phyloP scores from a whole-genome alignment of 2,329 filamentous ascomycete species.

The Colletotrichum australisinense region DNA sequence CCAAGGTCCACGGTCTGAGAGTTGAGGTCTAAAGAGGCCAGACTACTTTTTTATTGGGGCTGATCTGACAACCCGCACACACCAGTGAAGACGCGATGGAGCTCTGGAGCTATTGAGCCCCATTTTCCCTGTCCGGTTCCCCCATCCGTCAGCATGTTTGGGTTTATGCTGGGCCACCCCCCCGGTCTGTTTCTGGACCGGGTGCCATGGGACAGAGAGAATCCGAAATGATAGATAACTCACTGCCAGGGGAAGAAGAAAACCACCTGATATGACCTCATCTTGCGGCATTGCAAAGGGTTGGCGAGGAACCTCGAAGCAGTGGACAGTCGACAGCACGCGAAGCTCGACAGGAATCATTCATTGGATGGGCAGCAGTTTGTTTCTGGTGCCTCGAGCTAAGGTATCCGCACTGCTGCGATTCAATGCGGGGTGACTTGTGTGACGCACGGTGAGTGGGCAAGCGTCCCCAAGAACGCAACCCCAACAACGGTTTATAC shows the following conservation, averaged over 20 bases:
- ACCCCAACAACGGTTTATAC: neutral
- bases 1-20: neutral
- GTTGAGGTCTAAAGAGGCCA: neutral
- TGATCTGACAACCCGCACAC: conserved; percentile 35
- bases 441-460: neutral
- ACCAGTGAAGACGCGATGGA: conserved; percentile 1
- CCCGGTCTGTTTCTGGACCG: neutral
- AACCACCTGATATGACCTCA: conserved; percentile 35
- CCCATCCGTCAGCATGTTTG: conserved; percentile 13
- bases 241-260: neutral
- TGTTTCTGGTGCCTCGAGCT: conserved; percentile 2
- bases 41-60: neutral
- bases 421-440: conserved; percentile 25
- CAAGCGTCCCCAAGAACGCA: neutral
- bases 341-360: neutral
- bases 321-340: no score
- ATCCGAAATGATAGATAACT: neutral
- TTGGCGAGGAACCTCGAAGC: neutral
- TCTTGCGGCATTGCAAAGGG: neutral
- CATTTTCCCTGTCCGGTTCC: neutral
- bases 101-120: neutral
- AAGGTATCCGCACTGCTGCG: neutral
- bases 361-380: conserved; percentile 5
- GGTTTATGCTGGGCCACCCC: neutral
- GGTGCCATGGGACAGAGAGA: neutral